Evolutionary conservation across 2,329 filamentous ascomycete genomes (phyloP).

Genomic region (Penicillium sp.): DNA sequence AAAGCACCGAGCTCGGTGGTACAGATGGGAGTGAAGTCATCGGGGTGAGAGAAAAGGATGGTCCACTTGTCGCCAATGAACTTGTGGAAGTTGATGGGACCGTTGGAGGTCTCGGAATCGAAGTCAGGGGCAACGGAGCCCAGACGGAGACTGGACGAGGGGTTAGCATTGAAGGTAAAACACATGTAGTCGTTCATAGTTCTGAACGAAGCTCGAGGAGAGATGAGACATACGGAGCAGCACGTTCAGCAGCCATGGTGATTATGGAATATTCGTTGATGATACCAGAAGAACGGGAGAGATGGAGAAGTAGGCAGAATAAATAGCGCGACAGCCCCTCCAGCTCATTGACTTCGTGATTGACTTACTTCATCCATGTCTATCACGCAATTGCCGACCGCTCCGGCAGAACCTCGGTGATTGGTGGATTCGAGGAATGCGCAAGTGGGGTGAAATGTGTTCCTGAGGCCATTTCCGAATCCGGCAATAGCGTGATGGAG

Average conservation of each 20-base stretch:
- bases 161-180: not conserved
- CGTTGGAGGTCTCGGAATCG: conserved; percentile 60
- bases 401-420: conserved; percentile 25
- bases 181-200: too few species aligned
- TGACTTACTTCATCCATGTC: conserved; percentile 14
- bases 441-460: conserved; percentile 26
- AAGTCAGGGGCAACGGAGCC: conserved; percentile 64
- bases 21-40: conserved; percentile 90
- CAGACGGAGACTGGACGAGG: conserved; percentile 51
- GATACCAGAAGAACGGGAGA: not conserved
- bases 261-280: conserved; percentile 4
- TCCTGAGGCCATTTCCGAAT: conserved; percentile 8
- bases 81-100: conserved; percentile 64
- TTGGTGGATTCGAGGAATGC: conserved; percentile 23
- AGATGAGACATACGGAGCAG: conserved; percentile 38
- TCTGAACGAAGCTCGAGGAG: not conserved
- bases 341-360: conserved; percentile 10
- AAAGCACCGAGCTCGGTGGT: conserved; percentile 94
- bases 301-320: not conserved
- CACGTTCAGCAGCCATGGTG: conserved; percentile 42
- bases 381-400: conserved; percentile 37
- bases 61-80: conserved; percentile 67
- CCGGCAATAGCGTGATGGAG: not conserved
- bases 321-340: conserved; percentile 10
- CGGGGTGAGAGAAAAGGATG: conserved; percentile 64